phyloP scores from a whole-genome alignment of 2,329 filamentous ascomycete species.

The Graphilbum sp. region DNA sequence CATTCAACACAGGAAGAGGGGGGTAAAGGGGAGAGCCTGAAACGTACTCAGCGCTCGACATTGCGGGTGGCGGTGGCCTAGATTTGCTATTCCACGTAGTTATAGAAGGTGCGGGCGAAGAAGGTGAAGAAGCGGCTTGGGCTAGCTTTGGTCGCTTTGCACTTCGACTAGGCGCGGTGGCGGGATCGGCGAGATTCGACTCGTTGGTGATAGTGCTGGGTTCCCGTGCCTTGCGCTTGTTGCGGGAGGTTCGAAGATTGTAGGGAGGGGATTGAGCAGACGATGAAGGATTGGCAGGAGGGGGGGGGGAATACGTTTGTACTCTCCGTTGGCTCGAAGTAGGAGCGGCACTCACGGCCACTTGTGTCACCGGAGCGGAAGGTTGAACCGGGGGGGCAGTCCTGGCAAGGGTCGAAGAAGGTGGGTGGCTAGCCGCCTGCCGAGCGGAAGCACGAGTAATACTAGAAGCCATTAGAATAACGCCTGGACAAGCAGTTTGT shows the following conservation, averaged over 20 bases:
- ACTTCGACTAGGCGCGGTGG: slow-evolving; percentile 37
- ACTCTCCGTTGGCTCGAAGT: slow-evolving; percentile 5
- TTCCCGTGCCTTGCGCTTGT: slow-evolving; percentile 59
- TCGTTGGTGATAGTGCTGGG: too few relatives aligned
- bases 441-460: slow-evolving; percentile 89
- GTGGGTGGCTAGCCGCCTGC: slow-evolving; percentile 54
- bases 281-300: neutral
- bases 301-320: neutral
- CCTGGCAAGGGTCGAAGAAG: slow-evolving; percentile 23
- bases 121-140: slow-evolving; percentile 21
- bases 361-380: slow-evolving; percentile 23
- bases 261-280: slow-evolving; percentile 12
- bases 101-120: slow-evolving; percentile 17
- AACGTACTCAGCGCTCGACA: slow-evolving; percentile 56
- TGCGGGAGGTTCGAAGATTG: slow-evolving; percentile 30
- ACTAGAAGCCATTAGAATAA: slow-evolving; percentile 97
- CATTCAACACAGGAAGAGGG: neutral
- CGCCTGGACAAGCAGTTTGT: too few relatives aligned
- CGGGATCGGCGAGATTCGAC: too few relatives aligned
- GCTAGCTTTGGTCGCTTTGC: slow-evolving; percentile 49
- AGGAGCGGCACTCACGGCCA: slow-evolving; percentile 20
- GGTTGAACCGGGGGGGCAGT: slow-evolving; percentile 19
- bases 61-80: slow-evolving; percentile 39
- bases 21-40: neutral
- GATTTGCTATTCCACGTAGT: slow-evolving; percentile 39